Percentiles rank a stretch among this genome's conserved stretches.
These are phyloP conservation scores for Spergularia azorica DNA, from an alignment of 179 eudicot genomes.

Conservation along the genomic window DNA sequence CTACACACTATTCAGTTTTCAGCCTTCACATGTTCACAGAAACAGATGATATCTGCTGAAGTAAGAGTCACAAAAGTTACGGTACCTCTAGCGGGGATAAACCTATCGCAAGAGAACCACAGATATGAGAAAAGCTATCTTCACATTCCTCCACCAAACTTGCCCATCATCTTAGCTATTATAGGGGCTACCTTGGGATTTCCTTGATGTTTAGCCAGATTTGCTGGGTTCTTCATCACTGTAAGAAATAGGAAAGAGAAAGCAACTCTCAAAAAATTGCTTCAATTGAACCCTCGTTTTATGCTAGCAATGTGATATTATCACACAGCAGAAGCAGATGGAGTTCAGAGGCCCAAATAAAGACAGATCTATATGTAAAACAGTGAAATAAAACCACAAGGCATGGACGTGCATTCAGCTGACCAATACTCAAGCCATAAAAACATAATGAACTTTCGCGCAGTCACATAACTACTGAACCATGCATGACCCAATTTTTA, in stretches of 20 bases:
- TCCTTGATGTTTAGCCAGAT: conserved; percentile 84
- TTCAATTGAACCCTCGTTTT: too few species aligned
- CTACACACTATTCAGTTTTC: conserved; percentile 12
- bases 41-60: neutral
- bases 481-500: too few species aligned
- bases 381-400: too few species aligned
- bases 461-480: too few species aligned
- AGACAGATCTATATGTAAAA: too few species aligned
- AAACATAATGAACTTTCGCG: too few species aligned
- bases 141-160: conserved; percentile 62
- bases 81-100: conserved; percentile 9
- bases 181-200: conserved; percentile 99
- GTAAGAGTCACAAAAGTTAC: conserved; percentile 6
- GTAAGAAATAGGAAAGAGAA: conserved; percentile 18
- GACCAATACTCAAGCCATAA: too few species aligned
- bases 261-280: neutral
- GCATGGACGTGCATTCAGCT: too few species aligned
- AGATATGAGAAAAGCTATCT: neutral
- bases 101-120: neutral
- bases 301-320: too few species aligned
- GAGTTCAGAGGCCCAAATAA: too few species aligned
- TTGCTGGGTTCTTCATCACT: conserved; percentile 99
- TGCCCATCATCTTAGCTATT: conserved; percentile 89
- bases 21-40: neutral
- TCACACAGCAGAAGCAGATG: too few species aligned